Base-by-base conservation (phyloP, 2,329 filamentous ascomycete genomes). In the Exophiala oligosperma region DNA sequence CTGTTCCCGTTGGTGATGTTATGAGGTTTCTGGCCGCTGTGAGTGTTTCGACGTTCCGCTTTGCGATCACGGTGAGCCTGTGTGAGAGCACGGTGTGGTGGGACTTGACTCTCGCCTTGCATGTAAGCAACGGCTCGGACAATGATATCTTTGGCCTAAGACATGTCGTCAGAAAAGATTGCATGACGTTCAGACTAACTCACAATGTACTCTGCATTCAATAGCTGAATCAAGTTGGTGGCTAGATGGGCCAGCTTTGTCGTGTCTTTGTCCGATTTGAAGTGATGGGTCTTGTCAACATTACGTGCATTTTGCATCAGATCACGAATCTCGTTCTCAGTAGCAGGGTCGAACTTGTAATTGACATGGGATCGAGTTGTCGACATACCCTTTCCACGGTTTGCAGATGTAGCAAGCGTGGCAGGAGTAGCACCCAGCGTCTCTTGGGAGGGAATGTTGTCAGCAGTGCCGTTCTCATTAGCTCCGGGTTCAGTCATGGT, bases 41-140 rank as follows among this genome's bases (percentile, higher is more conserved):
- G 24, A 26, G 23, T 48, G 24, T 48, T 48, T 28, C 46, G 46
- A n/a, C 46, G 46, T 12, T 24, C 46, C n/a, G 46, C 46, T 32
- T 29, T 48, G 46, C 24, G 46, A n/a, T 48, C 46, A 28, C 26
- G n/a, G 11, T 48, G 46, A 48, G 46, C 46, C 28, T 48, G 23
- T 24, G 8, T 48, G 17, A 48, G 46, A n/a, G 46, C 46, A 48
- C 46, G 46, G 46, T 48, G 32, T 24, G 46, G 46, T 29, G 46
- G 28, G 46, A 48, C 14, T n/a, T 48, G 46, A 29, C 24, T n/a
- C 28, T 48, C 46, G 11, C 46, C 46, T 29, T 48, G 46, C 46
- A 48, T 48, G 17, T 48, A 48, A 32, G 46, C 46, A 48, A 48
- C 46, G 24, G 46, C 46, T 48, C 46, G 24, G 17, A 48, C 46